A percentile compares a stretch with the other conserved stretches of the same genome.
These are phyloP conservation scores for Tribonema minus DNA, from an alignment of 108 stramenopile species.

Conservation along the genomic window DNA sequence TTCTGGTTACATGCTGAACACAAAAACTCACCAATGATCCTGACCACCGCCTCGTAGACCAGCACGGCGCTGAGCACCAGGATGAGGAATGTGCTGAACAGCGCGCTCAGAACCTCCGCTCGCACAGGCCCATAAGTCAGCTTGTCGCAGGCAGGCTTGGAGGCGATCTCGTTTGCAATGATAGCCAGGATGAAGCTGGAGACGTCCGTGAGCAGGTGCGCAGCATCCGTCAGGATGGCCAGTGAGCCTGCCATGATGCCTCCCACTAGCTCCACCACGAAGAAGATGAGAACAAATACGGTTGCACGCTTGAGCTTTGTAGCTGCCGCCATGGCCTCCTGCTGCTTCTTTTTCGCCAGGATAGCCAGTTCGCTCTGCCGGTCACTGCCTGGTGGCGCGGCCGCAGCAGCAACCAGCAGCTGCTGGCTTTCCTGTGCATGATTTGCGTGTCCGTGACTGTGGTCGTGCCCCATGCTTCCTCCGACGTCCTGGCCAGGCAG, in stretches of 20 bases:
- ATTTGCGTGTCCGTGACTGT: too few species aligned
- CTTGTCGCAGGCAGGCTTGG: slow-evolving; percentile 67
- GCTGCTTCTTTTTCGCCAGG: too few species aligned
- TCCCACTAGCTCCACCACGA: slow-evolving; percentile 51
- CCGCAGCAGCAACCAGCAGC: too few species aligned
- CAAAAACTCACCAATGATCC: slow-evolving; percentile 39
- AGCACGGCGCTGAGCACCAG: slow-evolving; percentile 69
- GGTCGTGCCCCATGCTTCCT: too few species aligned
- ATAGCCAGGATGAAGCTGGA: slow-evolving; percentile 50
- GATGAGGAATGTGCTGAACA: slow-evolving; percentile 75
- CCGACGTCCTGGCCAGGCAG: too few species aligned
- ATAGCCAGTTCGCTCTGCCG: too few species aligned
- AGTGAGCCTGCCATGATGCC: slow-evolving; percentile 52
- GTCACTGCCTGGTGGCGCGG: too few species aligned
- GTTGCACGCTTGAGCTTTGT: slow-evolving; percentile 50
- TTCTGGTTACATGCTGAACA: too few species aligned
- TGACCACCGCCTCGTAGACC: slow-evolving; percentile 65
- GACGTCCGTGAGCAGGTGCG: slow-evolving; percentile 60
- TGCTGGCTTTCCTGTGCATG: too few species aligned
- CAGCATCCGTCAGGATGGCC: slow-evolving; percentile 59
- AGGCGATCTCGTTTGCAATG: slow-evolving; percentile 68
- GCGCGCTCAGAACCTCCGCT: slow-evolving; percentile 82
- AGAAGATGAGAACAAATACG: slow-evolving; percentile 51
- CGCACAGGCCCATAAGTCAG: slow-evolving; percentile 82
- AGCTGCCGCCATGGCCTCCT: neutral